Conservation (phyloP, 2,329 filamentous ascomycete genomes). For the Colletotrichum musicola region DNA sequence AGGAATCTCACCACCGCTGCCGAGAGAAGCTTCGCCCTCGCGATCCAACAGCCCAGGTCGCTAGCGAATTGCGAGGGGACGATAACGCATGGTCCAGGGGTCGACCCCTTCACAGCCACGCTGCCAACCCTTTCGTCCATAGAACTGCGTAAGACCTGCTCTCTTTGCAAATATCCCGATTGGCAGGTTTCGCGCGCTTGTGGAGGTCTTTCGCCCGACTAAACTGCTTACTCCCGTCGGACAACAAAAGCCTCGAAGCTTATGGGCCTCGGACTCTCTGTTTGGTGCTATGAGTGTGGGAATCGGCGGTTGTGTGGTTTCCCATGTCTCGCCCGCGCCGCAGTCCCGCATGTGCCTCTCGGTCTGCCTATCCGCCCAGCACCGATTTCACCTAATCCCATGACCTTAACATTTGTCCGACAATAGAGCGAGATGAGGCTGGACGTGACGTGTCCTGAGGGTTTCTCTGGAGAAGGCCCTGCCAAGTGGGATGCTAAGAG, state of each 20-base stretch:
- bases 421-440: not conserved
- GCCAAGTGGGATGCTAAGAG: not conserved
- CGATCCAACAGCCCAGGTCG: no score
- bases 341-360: not conserved
- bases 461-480: not conserved
- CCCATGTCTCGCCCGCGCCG: not conserved
- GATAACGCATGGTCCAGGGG: no score
- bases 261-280: slow-evolving; percentile 7
- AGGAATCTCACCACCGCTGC: no score
- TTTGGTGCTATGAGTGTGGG: not conserved
- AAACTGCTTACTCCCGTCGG: not conserved
- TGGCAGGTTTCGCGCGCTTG: not conserved
- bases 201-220: slow-evolving; percentile 31
- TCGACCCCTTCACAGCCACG: not conserved
- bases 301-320: not conserved
- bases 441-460: not conserved
- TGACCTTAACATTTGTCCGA: not conserved
- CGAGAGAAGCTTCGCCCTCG: no score
- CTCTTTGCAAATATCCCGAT: slow-evolving; percentile 6
- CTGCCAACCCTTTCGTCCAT: not conserved
- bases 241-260: slow-evolving; percentile 2
- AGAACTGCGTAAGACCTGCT: not conserved
- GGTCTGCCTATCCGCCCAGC: slow-evolving; percentile 23
- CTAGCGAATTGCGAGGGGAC: no score
- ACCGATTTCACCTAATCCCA: slow-evolving; percentile 1